Evolutionary conservation across 1,139 yeast species (phyloP), one percentile per base, ranked within the genome.

Genomic region (Geotrichum aggregatum): DNA sequence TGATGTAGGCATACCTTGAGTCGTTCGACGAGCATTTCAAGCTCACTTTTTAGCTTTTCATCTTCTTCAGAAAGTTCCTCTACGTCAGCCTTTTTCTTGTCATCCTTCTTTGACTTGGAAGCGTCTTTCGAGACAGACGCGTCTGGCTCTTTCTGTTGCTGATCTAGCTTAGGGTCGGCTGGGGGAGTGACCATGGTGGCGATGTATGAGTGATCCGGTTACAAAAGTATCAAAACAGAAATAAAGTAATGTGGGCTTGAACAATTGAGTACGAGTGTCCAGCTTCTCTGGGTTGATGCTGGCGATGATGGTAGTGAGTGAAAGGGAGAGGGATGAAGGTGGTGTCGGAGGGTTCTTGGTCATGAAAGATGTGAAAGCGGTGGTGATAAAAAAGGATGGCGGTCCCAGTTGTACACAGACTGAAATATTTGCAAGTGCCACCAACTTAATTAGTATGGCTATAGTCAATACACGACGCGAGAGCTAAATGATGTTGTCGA

Each of bases 21-120:
- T 53, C 89, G 78, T 68, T 88, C 95, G 11, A 89, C 98, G 46
- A 92, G 76, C 75, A 82, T 72, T 63, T 92, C 98, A 64, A 94
- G 79, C 66, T 89, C 96, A 56, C 79, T 82, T 66, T 92, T 92
- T 62, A 94, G 77, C 67, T 84, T 87, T 63, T 83, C 85, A 70
- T 94, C 99, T 69, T 92, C 98, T 69, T 91, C 98, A 41, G 91
- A 84, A 56, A 92, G 76, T 66, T 91, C 97, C 66, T 89, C 96
- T 65, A 83, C 80, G 59, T 74, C 68, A 55, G 71, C 62, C 54
- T 70, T 64, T 50, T 75, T 71, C 63, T 73, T 67, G 64, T 58
- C 61, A 52, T 61, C 59, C 54, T 57, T 59, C 45, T 61, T 56
- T 45, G 40, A 38, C 30, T 48, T 52, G 52, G 19, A 18, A 10